Evolutionary conservation across 1,139 yeast genomes (phyloP), one percentile per base, ranked within the genome.

Genomic region (Yamadazyma friedrichii): DNA sequence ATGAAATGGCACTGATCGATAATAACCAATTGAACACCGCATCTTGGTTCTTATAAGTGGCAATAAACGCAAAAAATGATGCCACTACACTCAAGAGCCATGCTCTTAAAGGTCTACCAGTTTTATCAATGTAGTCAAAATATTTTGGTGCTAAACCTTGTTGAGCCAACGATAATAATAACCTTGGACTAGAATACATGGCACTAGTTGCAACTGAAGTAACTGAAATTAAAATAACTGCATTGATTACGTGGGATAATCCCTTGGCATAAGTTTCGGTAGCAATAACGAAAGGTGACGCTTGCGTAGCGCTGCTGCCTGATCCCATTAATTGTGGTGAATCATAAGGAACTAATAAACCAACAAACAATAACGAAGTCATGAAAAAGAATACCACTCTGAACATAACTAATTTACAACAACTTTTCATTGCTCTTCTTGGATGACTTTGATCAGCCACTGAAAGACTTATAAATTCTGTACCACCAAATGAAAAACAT

Each of bases 231-330:
- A 70, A 61, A 49, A 71, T 71, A 31, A 67, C 74, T 6, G 75
- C 62, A 47, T 71, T 71, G 46, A 70, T 67, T 46, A 71, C 64
- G 41, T 66, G 64, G 10, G 75, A 69, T 36, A 69, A 63, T 13
- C 58, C 75, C 36, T 15, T 15, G 24, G 69, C 64, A 52, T 69
- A 71, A 36, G 63, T 56, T 40, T 62, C 64, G 27, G 73, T 74
- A 22, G 76, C 74, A 51, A 70, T 61, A 24, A 70, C 76, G 48
- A 49, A 70, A n/a, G 76, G 75, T 39, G 75, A 68, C 4, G 76
- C 72, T 43, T 62, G 61, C 35, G 70, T 58, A 35, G 64, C 56
- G 26, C 67, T 55, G 36, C 69, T 64, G 12, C 60, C 54, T 9
- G 67, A 53, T 25, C 75, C 74, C 71, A 70, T 59, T 44, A 70